phyloP scores from a whole-genome alignment of 768 basidiomycete species.

The Lentinula lateritia region DNA sequence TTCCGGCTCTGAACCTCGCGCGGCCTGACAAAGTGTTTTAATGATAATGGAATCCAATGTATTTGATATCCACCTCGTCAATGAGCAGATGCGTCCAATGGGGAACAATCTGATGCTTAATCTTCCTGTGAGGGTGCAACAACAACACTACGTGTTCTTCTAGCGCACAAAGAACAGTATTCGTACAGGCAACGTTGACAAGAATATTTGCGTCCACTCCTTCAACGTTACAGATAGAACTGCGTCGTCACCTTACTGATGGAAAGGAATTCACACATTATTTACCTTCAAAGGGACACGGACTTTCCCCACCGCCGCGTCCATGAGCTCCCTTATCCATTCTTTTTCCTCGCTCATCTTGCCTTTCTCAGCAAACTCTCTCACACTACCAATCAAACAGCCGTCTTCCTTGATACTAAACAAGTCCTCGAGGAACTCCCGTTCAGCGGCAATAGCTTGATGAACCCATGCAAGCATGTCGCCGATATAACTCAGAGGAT shows the following conservation, averaged over 20 bases:
- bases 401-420: too few relatives aligned
- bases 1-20: constrained; percentile 49
- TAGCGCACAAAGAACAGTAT: constrained; percentile 30
- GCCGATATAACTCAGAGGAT: too few relatives aligned
- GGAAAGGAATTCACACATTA: neutral
- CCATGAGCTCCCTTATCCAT: constrained; percentile 77
- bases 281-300: constrained; percentile 83
- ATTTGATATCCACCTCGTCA: constrained; percentile 33
- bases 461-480: too few relatives aligned
- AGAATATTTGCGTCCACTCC: constrained; percentile 58
- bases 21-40: constrained; percentile 28
- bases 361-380: too few relatives aligned
- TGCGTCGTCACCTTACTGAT: constrained; percentile 57
- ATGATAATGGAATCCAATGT: neutral
- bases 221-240: constrained; percentile 68
- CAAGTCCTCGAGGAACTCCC: too few relatives aligned
- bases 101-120: constrained; percentile 20
- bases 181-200: constrained; percentile 39
- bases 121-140: constrained; percentile 33
- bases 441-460: too few relatives aligned
- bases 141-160: constrained; percentile 31
- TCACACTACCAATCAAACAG: too few relatives aligned
- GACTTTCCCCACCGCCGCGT: constrained; percentile 75
- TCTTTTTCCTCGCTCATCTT: too few relatives aligned
- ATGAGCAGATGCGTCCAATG: constrained; percentile 52